Percentiles rank a stretch among this genome's conserved stretches.
Conservation (phyloP, 2,329 filamentous ascomycete species). For the Arthrobotrys musiformis region DNA sequence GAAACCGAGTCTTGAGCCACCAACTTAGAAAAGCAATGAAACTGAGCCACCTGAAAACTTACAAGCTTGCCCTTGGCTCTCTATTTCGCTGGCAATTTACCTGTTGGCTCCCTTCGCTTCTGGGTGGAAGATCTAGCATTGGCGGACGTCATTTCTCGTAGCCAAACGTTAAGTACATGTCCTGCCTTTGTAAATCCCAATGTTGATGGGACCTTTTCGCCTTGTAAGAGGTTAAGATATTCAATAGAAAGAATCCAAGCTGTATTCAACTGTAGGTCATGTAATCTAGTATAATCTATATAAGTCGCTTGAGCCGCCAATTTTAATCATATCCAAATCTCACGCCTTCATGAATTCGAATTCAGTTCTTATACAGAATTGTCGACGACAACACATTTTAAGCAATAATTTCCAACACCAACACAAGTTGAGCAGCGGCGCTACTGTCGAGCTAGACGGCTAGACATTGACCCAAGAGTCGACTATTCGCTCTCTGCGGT, state of each 20-base stretch:
- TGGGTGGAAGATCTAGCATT: background rate
- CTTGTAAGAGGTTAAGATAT: constrained; percentile 2
- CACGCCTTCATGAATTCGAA: background rate
- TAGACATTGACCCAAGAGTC: no score
- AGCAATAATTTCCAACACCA: constrained; percentile 5
- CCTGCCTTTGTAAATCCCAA: background rate
- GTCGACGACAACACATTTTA: constrained; percentile 4
- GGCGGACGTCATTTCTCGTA: constrained; percentile 13
- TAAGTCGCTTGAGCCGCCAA: constrained; percentile 23
- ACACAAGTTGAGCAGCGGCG: constrained; percentile 10
- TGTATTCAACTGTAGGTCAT: background rate
- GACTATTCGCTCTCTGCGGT: background rate
- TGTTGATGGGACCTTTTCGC: background rate
- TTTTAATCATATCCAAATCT: no score
- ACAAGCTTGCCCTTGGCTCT: no score
- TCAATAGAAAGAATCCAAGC: background rate
- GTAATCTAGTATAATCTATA: background rate
- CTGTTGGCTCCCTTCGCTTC: background rate
- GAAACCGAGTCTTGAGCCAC: no score
- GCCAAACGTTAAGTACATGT: constrained; percentile 1
- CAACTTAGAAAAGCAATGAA: no score
- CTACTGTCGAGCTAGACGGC: no score
- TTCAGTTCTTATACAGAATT: background rate
- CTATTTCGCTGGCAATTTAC: no score
- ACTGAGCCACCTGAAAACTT: no score